These are phyloP conservation scores for Mortierella sp. DNA, from an alignment of 371 early-diverging fungal genomes.

Conservation along the genomic window DNA sequence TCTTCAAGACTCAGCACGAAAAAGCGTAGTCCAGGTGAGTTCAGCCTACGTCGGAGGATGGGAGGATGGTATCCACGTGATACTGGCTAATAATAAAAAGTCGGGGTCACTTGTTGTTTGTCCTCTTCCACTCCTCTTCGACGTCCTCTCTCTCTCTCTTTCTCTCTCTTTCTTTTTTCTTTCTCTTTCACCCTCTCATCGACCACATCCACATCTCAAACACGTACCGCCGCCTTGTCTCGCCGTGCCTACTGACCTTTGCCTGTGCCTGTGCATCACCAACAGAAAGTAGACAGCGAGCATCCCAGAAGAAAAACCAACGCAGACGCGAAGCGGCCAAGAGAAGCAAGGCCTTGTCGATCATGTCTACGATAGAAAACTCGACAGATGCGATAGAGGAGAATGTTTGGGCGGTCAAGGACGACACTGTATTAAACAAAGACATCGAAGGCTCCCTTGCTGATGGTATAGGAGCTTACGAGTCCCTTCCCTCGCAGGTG, in stretches of 20 bases:
- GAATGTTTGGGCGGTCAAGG: no score
- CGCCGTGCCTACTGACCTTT: not conserved
- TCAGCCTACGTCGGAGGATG: no score
- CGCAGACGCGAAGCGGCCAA: constrained; percentile 33
- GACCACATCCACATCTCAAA: not conserved
- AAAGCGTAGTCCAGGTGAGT: no score
- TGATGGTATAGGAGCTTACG: no score
- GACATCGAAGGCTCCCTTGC: no score
- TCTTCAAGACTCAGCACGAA: no score
- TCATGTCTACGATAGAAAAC: not conserved
- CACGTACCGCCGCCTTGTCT: not conserved
- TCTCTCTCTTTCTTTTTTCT: not conserved
- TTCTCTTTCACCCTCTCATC: not conserved
- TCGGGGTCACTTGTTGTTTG: no score
- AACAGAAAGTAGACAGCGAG: constrained; percentile 29
- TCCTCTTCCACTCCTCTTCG: no score
- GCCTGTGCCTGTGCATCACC: not conserved
- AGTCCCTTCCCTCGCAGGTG: no score
- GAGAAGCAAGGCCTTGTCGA: constrained; percentile 18
- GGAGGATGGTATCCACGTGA: no score
- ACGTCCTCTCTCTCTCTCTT: not conserved
- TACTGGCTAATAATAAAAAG: no score
- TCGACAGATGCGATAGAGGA: not conserved
- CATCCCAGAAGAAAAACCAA: constrained; percentile 33
- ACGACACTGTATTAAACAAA: no score